Base-by-base conservation (phyloP, 306 rosid genomes). In the Urtica urens region DNA sequence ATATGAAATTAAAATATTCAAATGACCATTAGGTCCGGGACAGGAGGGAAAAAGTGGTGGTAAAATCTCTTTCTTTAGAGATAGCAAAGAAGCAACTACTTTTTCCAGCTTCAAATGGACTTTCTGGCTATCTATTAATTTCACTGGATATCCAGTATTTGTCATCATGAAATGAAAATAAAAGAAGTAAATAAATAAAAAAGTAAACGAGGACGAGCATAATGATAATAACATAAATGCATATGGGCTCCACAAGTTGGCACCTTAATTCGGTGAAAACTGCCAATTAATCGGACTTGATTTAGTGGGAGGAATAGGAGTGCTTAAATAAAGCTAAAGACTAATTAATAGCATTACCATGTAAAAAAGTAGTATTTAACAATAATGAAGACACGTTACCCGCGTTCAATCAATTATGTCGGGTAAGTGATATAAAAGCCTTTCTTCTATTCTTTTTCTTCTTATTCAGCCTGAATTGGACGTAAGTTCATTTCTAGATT, bases 341-440 rank as follows among this genome's bases (percentile, higher is more conserved):
- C 60, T 38, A 35, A 35, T 13, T 10, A 35, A 35, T 10, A 34
- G 20, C 14, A 55, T 51, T 58, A 39, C 73, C 64, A 77, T 49
- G 59, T 59, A 20, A 71, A 85, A 81, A n/a, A n/a, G n/a, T n/a
- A n/a, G 80, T 42, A 69, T 53, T 9, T 52, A 49, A 41, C 65
- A 65, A 71, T 71, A 39, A 73, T 78, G 67, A 69, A 63, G 38
- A 71, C 73, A 71, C 60, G 77, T 66, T 67, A 69, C 43, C 78
- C 93, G 79, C 78, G 82, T 83, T 67, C 63, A 66, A 71, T 74
- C 74, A 75, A 82, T 55, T 56, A 63, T 72, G 80, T 49, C 34
- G 55, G 53, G 76, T 66, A 65, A 72, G 73, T 70, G 79, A 63
- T 74, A 72, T 62, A 86, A 86, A 79, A 78, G 56, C 43, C 60